Base-by-base conservation (phyloP, 768 basidiomycete genomes). In the Lactifluus pinguis region DNA sequence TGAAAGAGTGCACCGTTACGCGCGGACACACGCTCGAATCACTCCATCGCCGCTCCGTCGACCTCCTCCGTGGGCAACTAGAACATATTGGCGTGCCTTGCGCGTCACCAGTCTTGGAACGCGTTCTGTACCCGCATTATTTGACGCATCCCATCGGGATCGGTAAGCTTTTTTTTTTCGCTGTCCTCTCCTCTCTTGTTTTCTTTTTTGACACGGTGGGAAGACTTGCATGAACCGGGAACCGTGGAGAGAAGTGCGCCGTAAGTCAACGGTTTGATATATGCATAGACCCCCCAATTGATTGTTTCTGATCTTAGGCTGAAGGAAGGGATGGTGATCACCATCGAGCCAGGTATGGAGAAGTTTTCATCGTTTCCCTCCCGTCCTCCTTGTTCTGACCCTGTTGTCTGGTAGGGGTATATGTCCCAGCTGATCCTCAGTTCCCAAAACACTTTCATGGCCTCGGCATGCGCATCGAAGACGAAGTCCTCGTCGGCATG, bases 131-230 rank as follows among this genome's bases (percentile, higher is more conserved):
- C 69, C 97, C 97, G 1, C 97, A 99, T 76, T 92, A 85, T 64
- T 72, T 99, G 50, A 84, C 89, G 30, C 97, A 99, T 75, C 89
- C 90, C 7, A 86, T 98, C 41, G 97, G 97, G 6, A 85, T 97
- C 53, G 89, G 89, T 87, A 51, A 53, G 83, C 6, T 45, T 36
- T 13, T 49, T 14, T 49, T 19, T 49, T 14, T 49, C 17, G 10
- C 29, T 45, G 10, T 48, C 15, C 30, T 54, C 15, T 6, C 41
- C 17, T 6, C 11, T 39, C 32, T 34, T 34, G 9, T 6, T 34
- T 34, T 34, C 32, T 34, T 34, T 34, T 34, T 25, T 25, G 25
- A 21, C 21, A 42, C 10, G n/a, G 2, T 11, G 30, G 7, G 17
- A 53, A 91, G 95, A 98, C 75, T 71, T 98, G 55, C 95, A 98